Evolutionary conservation across 306 rosid species (phyloP).

Genomic region (Prunus mira): DNA sequence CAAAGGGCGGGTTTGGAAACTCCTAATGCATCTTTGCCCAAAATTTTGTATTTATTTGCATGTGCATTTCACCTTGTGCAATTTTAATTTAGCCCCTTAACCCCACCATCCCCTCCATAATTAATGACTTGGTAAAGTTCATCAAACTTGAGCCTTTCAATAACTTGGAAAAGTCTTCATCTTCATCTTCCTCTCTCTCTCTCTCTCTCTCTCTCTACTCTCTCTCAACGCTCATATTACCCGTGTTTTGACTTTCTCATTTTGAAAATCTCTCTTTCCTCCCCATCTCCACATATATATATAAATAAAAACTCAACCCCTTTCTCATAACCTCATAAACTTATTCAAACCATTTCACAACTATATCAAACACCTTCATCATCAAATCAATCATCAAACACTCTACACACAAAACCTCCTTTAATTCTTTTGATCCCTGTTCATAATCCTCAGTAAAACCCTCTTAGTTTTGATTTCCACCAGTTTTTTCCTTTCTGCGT

Average conservation of each 20-base stretch:
- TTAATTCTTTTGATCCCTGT: no score
- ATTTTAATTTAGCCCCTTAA: not conserved
- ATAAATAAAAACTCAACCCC: constrained; percentile 26
- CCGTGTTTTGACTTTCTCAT: constrained; percentile 50
- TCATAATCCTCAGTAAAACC: no score
- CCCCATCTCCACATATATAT: not conserved
- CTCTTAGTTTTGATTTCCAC: not conserved
- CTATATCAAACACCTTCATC: not conserved
- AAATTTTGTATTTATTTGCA: not conserved
- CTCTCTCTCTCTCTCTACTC: not conserved
- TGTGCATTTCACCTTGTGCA: not conserved
- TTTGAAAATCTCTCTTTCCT: constrained; percentile 27
- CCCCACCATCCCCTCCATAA: not conserved
- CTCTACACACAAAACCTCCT: no score
- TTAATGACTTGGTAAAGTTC: constrained; percentile 30
- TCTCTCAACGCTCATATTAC: constrained; percentile 17
- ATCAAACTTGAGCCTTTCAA: constrained; percentile 36
- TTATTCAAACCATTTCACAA: constrained; percentile 30
- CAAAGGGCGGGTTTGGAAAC: not conserved
- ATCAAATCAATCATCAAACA: not conserved
- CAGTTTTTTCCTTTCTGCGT: not conserved
- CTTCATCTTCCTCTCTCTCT: not conserved
- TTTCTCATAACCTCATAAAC: not conserved
- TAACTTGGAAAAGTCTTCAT: constrained; percentile 33
- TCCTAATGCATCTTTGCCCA: not conserved